Evolutionary conservation across 768 basidiomycete species (phyloP).

Genomic region (Podaxis sp.): DNA sequence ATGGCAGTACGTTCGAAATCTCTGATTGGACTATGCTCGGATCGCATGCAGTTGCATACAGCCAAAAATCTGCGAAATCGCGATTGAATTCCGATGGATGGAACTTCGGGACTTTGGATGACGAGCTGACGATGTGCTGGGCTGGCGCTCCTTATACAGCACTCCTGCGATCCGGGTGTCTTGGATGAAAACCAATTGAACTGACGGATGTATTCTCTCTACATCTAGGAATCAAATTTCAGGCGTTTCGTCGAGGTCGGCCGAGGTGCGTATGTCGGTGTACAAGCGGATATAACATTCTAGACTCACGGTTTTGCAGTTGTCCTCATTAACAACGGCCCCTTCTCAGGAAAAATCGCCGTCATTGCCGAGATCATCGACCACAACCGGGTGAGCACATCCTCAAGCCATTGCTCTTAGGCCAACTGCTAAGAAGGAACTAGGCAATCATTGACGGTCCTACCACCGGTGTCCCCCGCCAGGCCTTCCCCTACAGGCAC

Average conservation of each 20-base stretch:
- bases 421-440: neutral
- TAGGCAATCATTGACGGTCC: slow-evolving; percentile 98
- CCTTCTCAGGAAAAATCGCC: slow-evolving; percentile 84
- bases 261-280: slow-evolving; percentile 58
- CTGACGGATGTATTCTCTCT: neutral
- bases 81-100: slow-evolving; percentile 14
- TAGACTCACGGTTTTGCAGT: slow-evolving; percentile 44
- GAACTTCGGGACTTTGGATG: slow-evolving; percentile 4
- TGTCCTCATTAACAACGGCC: slow-evolving; percentile 91
- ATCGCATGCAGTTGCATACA: neutral
- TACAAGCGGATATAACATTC: neutral
- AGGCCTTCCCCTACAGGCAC: slow-evolving; percentile 89
- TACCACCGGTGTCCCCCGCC: slow-evolving; percentile 87
- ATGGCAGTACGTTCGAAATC: slow-evolving; percentile 13
- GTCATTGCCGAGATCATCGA: slow-evolving; percentile 98
- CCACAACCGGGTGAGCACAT: slow-evolving; percentile 90
- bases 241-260: slow-evolving; percentile 98
- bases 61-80: slow-evolving; percentile 4
- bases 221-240: slow-evolving; percentile 77
- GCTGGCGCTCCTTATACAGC: neutral
- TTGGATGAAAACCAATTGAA: neutral
- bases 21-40: neutral
- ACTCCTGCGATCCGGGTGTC: neutral
- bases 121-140: neutral
- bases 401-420: neutral